Evolutionary conservation across 176 grass and related monocot genomes (phyloP).

Genomic region (Oryza nivara): DNA sequence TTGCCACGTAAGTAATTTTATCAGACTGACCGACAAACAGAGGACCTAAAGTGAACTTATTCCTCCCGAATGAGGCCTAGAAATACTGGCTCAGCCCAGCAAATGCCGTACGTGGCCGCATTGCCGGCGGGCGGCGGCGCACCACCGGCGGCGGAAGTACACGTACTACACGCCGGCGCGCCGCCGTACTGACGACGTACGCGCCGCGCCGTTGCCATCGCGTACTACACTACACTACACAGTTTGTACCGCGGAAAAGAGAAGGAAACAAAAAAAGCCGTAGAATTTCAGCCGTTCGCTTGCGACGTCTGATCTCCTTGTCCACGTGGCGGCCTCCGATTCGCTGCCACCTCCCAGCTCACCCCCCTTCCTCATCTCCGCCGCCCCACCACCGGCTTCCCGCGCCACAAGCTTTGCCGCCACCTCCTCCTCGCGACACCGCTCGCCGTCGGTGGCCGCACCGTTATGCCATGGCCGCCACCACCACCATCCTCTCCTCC

Average conservation of each 20-base stretch:
- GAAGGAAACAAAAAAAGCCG: not conserved
- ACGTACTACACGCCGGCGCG: not conserved
- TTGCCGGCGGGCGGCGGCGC: too few relatives aligned
- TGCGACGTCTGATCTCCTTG: constrained; percentile 45
- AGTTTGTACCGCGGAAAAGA: not conserved
- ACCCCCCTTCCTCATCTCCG: constrained; percentile 50
- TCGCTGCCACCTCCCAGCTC: constrained; percentile 13
- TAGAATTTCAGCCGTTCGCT: constrained; percentile 29
- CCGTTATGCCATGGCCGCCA: constrained; percentile 60
- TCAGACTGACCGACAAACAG: too few relatives aligned
- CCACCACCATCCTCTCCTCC: constrained; percentile 49
- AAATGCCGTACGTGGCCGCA: too few relatives aligned
- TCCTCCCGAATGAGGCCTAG: too few relatives aligned
- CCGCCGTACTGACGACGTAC: not conserved
- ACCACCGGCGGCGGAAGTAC: not conserved
- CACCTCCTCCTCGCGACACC: constrained; percentile 22
- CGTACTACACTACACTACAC: constrained; percentile 5
- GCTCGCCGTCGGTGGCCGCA: constrained; percentile 13
- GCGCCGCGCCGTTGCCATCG: not conserved
- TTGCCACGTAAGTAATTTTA: too few relatives aligned
- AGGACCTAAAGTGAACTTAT: too few relatives aligned
- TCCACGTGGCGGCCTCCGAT: constrained; percentile 37
- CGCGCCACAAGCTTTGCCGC: not conserved
- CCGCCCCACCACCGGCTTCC: not conserved
- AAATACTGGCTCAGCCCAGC: too few relatives aligned